These are phyloP conservation scores for Silene coronaria DNA, from an alignment of 179 eudicot species.

Conservation along the genomic window DNA sequence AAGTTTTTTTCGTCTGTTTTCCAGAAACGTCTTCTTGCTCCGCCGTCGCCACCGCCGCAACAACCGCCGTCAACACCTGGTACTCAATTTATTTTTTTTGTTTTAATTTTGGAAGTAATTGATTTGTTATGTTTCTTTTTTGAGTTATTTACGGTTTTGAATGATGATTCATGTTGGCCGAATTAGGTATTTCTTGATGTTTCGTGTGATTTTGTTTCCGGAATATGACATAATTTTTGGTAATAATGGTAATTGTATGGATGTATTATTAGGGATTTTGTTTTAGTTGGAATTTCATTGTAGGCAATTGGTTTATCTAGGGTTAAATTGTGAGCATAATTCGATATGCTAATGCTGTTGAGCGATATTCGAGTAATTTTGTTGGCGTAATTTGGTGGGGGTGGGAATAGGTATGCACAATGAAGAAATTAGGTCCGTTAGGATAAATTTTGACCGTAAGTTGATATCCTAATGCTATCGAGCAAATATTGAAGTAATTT, in stretches of 20 bases:
- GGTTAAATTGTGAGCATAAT: too few relatives aligned
- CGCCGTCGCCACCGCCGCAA: slow-evolving; percentile 23
- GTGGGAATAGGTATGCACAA: too few relatives aligned
- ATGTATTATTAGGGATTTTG: not conserved
- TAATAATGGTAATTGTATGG: not conserved
- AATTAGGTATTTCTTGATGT: not conserved
- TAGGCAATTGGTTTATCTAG: not conserved
- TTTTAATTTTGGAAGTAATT: not conserved
- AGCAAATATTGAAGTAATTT: not conserved
- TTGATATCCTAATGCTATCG: not conserved
- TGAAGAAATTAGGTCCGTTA: too few relatives aligned
- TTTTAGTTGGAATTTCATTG: not conserved
- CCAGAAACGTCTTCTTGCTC: slow-evolving; percentile 54
- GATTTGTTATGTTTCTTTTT: not conserved
- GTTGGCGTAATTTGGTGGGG: too few relatives aligned
- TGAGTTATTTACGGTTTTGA: not conserved
- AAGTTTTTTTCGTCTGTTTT: slow-evolving; percentile 59
- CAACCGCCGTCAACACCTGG: slow-evolving; percentile 33
- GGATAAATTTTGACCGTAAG: not conserved
- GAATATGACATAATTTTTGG: not conserved
- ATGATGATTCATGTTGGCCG: not conserved
- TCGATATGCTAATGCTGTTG: too few relatives aligned
- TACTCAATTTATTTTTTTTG: not conserved
- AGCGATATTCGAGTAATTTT: too few relatives aligned
- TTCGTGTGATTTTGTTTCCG: not conserved